A percentile compares a stretch with the other conserved stretches of the same genome.
Evolutionary conservation across 306 rosid genomes (phyloP).

Genomic region (Herpetospermum pedunculosum): DNA sequence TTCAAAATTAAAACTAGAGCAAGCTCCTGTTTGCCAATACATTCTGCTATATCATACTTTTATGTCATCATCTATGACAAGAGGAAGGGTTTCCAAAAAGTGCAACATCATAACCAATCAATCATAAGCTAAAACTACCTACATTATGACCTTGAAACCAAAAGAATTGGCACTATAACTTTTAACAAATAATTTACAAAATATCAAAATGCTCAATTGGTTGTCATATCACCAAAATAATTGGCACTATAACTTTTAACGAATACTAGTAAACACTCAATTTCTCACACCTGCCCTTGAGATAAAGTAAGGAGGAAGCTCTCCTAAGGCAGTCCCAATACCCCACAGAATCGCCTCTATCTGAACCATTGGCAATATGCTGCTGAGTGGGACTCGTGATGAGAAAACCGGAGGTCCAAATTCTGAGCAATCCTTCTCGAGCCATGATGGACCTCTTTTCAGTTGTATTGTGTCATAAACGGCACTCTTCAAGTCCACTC

Average conservation of each 20-base stretch:
- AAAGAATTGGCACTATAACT: too few relatives aligned
- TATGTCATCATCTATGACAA: neutral
- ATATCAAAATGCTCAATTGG: neutral
- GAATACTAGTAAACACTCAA: neutral
- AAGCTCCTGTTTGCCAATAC: neutral
- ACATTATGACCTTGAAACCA: neutral
- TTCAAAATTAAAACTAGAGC: neutral
- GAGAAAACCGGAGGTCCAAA: constrained; percentile 75
- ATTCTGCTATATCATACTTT: neutral
- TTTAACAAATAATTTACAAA: too few relatives aligned
- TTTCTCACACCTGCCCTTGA: constrained; percentile 80
- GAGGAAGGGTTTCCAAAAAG: neutral
- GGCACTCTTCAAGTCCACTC: constrained; percentile 91
- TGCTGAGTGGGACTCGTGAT: constrained; percentile 64
- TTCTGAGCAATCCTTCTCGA: constrained; percentile 72
- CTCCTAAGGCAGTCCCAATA: constrained; percentile 90
- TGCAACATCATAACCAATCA: neutral
- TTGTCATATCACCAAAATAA: neutral
- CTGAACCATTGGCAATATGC: constrained; percentile 81
- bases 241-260: neutral
- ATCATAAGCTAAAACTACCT: neutral
- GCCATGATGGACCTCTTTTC: constrained; percentile 87
- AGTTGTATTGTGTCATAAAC: constrained; percentile 87
- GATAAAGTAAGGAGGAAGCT: constrained; percentile 98
- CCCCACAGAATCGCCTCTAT: constrained; percentile 96